These are phyloP conservation scores for Cryphonectria japonica DNA, from an alignment of 2,329 filamentous ascomycete species.

Conservation along the genomic window DNA sequence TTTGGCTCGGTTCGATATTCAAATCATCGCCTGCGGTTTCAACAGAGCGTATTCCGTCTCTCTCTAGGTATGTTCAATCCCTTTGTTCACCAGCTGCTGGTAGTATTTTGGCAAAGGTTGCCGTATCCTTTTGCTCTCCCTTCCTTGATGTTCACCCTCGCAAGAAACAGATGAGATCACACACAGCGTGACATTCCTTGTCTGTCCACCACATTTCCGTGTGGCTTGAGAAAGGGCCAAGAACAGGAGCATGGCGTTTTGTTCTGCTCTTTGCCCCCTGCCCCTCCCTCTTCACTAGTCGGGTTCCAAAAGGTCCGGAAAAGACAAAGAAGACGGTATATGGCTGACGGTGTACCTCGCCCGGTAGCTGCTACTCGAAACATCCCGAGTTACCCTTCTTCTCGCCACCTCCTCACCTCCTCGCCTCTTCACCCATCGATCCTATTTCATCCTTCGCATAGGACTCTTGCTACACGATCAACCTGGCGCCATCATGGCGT, in stretches of 20 bases:
- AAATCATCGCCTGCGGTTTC: neutral
- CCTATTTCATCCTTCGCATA: slow-evolving; percentile 1
- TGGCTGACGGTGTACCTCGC: slow-evolving; percentile 26
- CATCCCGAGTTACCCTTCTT: slow-evolving; percentile 6
- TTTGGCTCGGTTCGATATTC: neutral
- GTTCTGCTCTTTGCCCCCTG: neutral
- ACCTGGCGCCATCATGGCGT: slow-evolving; percentile 14
- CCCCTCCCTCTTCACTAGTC: neutral
- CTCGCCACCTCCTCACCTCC: slow-evolving; percentile 7
- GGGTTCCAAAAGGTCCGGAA: neutral
- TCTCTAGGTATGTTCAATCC: neutral
- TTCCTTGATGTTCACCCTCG: neutral
- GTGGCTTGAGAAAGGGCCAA: neutral
- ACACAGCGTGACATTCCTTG: neutral
- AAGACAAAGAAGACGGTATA: neutral
- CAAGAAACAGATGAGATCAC: neutral
- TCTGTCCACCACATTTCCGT: neutral
- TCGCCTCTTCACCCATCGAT: neutral
- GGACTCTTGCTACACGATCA: neutral
- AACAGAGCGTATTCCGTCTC: neutral
- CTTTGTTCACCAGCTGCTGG: neutral
- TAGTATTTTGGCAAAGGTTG: neutral
- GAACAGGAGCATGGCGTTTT: neutral
- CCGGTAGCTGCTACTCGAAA: slow-evolving; percentile 19
- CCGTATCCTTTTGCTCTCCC: neutral